Base-by-base conservation (phyloP, 2,329 filamentous ascomycete species). In the Berkeleyomyces rouxiae region DNA sequence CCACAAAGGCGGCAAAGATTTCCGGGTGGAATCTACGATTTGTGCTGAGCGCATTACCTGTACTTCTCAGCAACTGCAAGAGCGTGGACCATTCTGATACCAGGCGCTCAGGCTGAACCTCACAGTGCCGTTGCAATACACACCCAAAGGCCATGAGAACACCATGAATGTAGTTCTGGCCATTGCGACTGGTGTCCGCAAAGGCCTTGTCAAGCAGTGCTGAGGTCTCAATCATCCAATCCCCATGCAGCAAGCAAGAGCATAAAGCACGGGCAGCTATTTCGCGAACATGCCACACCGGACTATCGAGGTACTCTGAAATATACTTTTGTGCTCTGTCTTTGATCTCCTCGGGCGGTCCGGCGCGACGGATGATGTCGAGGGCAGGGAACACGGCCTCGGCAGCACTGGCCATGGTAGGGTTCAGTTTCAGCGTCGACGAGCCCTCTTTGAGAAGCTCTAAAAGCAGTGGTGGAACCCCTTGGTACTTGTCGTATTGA, bases 321-420 rank as follows among this genome's bases (percentile, higher is more conserved):
- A 92, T 82, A 57, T 81, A 77, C 2, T 72, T 68, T 67, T 81
- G 78, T 4, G 90, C 79, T 57, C 80, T 76, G 1, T 76, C 73
- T 1, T 79, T 75, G 64, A 81, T 73, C 2, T 77, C 70, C 33
- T 80, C 77, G 0, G 87, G 87, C 0, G 88, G 83, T 0, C 83
- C 82, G 9, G 85, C 85, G 61, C 88, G 81, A 58, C 87, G 82
- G 59, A 93, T 79, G 43, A 95, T 87, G 67, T 92, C 87, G n/a
- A 95, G 75, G 0, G 87, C 88, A 0, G 89, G 88, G 68, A 93
- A 92, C 2, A 92, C 86, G 0, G 85, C 85, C 72, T 91, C 87
- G 4, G 82, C 80, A 1, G 79, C 74, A 5, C 72, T 71, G 2
- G 71, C 69, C 31, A 70, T 70, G 40, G 68, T 65, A 5, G 71